Evolutionary conservation across 73 alveolate species (phyloP), one percentile per base, ranked within the genome.

Genomic region (Effrenium voratum): DNA sequence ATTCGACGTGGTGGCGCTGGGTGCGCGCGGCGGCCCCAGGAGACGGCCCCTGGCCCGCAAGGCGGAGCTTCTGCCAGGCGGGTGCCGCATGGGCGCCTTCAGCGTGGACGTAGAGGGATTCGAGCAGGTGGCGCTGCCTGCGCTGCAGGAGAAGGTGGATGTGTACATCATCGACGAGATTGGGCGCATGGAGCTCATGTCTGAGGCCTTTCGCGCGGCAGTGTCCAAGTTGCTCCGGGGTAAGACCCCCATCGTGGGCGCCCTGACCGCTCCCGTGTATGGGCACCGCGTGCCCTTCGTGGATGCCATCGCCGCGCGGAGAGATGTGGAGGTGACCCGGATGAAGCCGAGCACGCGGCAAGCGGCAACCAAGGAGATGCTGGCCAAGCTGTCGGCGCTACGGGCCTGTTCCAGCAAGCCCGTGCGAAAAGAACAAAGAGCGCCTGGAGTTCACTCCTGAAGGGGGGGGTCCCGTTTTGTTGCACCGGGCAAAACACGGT

Each of bases 251-350:
- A 44, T 79, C 45, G 90, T 79, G 68, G 90, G 90, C 44, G 90
- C 90, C 46, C 68, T 79, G 90, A 79, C 90, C 45, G 90, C 90
- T 41, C 90, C 90, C 70, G 46, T 79, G 68, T 79, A 79, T 38
- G 90, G 90, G 68, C 90, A 79, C 66, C 44, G 90, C n/a, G 90
- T 79, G 66, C 90, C 90, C 45, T 79, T 79, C 46, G 90, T 79
- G 45, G 90, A 79, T 19, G 90, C 43, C 26, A 79, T 79, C 90
- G n/a, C 28, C n/a, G 10, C 10, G 10, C 66, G 68, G 4, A 24
- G 8, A 66, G 68, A 79, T 59, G 68, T 41, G 86, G 40, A 2
- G n/a, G 34, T 34, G n/a, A 34, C 55, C 36, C 34, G 3, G 52
- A 73, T 0, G 0, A 40, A 73, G n/a, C n/a, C n/a, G n/a, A n/a